Conservation (phyloP, 495 filamentous ascomycete species). For the Glonium stellatum region DNA sequence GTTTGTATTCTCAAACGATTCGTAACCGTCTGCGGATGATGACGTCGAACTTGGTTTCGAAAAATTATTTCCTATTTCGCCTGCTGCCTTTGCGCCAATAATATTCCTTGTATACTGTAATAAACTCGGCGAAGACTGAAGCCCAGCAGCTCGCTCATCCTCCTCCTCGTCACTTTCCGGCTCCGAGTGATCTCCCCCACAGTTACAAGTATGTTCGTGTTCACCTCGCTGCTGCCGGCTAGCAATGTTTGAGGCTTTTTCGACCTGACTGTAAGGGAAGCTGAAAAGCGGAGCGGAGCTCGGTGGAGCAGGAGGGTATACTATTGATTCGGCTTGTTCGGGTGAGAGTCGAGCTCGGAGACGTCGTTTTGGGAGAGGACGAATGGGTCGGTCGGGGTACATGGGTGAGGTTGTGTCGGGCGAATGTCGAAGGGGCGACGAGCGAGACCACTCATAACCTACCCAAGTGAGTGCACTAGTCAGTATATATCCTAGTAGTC, state of each 20-base stretch:
- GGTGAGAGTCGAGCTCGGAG: conserved; percentile 77
- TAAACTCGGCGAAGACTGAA: conserved; percentile 29
- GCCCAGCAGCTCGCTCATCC: conserved; percentile 17
- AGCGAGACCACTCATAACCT: conserved; percentile 32
- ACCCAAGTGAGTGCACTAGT: conserved; percentile 12
- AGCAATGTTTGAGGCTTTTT: conserved; percentile 33
- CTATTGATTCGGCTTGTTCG: conserved; percentile 73
- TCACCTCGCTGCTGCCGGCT: conserved; percentile 31
- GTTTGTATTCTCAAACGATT: conserved; percentile 96
- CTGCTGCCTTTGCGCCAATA: neutral
- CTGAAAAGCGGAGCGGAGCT: conserved; percentile 65
- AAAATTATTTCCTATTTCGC: conserved; percentile 8
- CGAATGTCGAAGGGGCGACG: conserved; percentile 40
- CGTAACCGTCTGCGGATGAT: conserved; percentile 71
- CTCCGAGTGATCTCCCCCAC: conserved; percentile 26
- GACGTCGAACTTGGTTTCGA: conserved; percentile 35
- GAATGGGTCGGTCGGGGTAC: conserved; percentile 85
- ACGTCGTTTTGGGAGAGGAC: conserved; percentile 81
- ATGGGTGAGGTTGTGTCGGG: conserved; percentile 67
- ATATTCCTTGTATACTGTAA: conserved; percentile 19
- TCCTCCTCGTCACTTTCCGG: conserved; percentile 33
- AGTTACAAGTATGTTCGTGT: conserved; percentile 30
- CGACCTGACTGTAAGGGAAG: conserved; percentile 53
- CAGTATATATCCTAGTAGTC: conserved; percentile 7
- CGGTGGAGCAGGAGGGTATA: conserved; percentile 66